phyloP scores from a whole-genome alignment of 164 flowering plant genomes.

The Santalum album region DNA sequence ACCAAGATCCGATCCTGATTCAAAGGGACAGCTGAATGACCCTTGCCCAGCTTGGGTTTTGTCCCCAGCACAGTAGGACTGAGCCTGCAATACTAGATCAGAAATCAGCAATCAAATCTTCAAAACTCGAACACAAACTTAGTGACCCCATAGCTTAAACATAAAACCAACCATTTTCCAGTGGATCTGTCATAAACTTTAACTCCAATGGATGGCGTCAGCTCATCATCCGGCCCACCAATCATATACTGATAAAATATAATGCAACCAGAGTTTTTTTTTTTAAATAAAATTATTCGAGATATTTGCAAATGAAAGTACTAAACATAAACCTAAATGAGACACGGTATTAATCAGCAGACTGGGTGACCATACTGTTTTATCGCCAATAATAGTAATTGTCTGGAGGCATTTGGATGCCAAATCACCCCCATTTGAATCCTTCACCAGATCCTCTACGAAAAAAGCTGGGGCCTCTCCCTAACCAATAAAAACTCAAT shows the following conservation, averaged over 20 bases:
- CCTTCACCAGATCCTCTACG: constrained; percentile 29
- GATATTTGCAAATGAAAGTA: no score
- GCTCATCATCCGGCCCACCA: constrained; percentile 39
- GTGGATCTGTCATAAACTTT: constrained; percentile 38
- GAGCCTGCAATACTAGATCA: constrained; percentile 37
- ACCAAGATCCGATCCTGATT: constrained; percentile 60
- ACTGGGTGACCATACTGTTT: constrained; percentile 39
- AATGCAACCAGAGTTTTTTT: no score
- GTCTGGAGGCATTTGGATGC: constrained; percentile 33
- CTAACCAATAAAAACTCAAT: constrained; percentile 24
- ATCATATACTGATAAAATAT: constrained; percentile 52
- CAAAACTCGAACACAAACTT: background rate
- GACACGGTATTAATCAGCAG: constrained; percentile 1
- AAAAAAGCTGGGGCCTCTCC: constrained; percentile 70
- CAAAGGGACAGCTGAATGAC: constrained; percentile 45
- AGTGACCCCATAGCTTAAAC: constrained; percentile 1
- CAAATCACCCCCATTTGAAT: constrained; percentile 27
- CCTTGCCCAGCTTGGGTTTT: constrained; percentile 42
- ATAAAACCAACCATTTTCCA: constrained; percentile 40
- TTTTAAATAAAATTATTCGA: background rate
- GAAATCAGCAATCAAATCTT: constrained; percentile 8
- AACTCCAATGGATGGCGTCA: constrained; percentile 30
- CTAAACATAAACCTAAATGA: background rate
- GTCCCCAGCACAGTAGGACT: constrained; percentile 61
- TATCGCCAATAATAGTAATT: constrained; percentile 31